Percentiles rank a stretch among this genome's conserved stretches.
Evolutionary conservation across 768 basidiomycete species (phyloP).

Genomic region (Epithele typhae): DNA sequence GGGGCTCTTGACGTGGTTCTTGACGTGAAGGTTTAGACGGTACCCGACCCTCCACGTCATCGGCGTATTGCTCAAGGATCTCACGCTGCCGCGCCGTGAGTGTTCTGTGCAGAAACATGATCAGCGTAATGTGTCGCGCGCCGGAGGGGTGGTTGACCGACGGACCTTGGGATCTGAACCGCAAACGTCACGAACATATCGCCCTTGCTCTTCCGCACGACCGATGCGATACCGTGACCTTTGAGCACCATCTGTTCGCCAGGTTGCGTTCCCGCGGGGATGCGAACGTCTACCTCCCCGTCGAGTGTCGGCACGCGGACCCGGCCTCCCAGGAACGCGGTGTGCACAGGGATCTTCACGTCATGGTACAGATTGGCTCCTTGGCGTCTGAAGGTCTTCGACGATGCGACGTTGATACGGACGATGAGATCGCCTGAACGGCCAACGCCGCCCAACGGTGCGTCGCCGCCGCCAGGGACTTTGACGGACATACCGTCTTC

Average conservation of each 20-base stretch:
- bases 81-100: slow-evolving; percentile 81
- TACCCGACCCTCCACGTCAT: slow-evolving; percentile 81
- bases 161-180: slow-evolving; percentile 86
- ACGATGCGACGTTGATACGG: slow-evolving; percentile 77
- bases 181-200: slow-evolving; percentile 89
- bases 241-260: slow-evolving; percentile 96
- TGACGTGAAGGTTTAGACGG: slow-evolving; percentile 18
- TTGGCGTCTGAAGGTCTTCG: slow-evolving; percentile 84
- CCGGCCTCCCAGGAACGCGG: slow-evolving; percentile 88
- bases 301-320: slow-evolving; percentile 93
- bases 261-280: slow-evolving; percentile 91
- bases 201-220: slow-evolving; percentile 59
- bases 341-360: slow-evolving; percentile 85
- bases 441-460: slow-evolving; percentile 76
- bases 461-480: slow-evolving; percentile 78
- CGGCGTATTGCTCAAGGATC: slow-evolving; percentile 85
- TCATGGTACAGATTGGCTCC: slow-evolving; percentile 89
- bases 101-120: slow-evolving; percentile 44
- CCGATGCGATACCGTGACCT: slow-evolving; percentile 72
- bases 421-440: slow-evolving; percentile 82
- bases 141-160: slow-evolving; percentile 7
- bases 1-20: slow-evolving; percentile 11
- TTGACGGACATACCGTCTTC: slow-evolving; percentile 94
- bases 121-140: background rate
- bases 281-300: slow-evolving; percentile 90